Evolutionary conservation across 176 grass and related monocot genomes (phyloP).

Genomic region (Poa annua): DNA sequence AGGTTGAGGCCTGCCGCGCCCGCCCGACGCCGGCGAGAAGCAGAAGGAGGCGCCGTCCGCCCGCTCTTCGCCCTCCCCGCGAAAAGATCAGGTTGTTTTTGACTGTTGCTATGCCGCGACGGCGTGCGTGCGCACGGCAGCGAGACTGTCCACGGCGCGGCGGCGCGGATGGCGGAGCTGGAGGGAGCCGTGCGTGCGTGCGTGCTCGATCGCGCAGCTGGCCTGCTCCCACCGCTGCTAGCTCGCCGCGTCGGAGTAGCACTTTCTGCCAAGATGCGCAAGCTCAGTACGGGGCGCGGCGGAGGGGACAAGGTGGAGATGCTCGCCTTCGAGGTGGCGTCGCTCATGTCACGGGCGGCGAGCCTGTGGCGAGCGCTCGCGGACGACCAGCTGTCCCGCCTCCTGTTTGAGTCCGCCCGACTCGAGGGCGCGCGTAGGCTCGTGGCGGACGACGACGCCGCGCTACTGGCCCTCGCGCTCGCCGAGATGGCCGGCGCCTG

Average conservation of each 20-base stretch:
- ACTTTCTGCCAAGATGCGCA: constrained; percentile 43
- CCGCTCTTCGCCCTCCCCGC: too few species aligned
- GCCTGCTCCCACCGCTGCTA: background rate
- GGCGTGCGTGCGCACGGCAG: too few species aligned
- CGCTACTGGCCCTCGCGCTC: constrained; percentile 55
- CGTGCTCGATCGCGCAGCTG: constrained; percentile 14
- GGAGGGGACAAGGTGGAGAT: constrained; percentile 52
- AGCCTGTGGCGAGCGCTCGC: constrained; percentile 70
- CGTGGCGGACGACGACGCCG: constrained; percentile 57
- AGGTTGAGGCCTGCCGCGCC: too few species aligned
- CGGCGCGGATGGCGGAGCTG: too few species aligned
- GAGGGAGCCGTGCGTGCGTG: too few species aligned
- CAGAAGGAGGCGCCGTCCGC: too few species aligned
- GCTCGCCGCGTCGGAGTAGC: background rate
- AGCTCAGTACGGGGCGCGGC: constrained; percentile 37
- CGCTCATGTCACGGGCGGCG: constrained; percentile 60
- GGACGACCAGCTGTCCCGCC: constrained; percentile 38
- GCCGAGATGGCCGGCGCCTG: constrained; percentile 54
- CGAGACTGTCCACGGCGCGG: too few species aligned
- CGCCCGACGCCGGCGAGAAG: too few species aligned
- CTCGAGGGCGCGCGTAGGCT: constrained; percentile 73
- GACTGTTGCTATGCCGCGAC: too few species aligned
- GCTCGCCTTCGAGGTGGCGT: constrained; percentile 62
- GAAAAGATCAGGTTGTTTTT: too few species aligned
- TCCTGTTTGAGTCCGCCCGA: constrained; percentile 41